Conservation (phyloP, 1,284 basidiomycete genomes). For the Singerocomus rubriflavus region DNA sequence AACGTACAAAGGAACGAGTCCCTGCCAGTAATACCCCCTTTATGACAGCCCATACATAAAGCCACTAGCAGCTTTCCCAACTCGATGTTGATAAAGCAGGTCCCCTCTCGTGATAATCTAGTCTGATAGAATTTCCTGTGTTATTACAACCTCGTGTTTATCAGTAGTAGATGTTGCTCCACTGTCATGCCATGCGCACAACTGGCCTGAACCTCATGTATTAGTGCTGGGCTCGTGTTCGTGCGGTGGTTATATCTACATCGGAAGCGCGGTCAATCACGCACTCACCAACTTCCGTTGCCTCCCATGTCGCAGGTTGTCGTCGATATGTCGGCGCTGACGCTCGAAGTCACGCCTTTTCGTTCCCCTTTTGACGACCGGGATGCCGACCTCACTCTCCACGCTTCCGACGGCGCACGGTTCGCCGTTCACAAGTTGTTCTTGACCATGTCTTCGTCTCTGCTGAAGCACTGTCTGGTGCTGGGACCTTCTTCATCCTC, state of each 20-base stretch:
- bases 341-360: constrained; percentile 26
- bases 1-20: constrained; percentile 16
- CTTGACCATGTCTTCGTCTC: constrained; percentile 29
- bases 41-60: not conserved
- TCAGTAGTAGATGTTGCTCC: constrained; percentile 17
- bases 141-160: constrained; percentile 23
- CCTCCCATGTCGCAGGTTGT: constrained; percentile 29
- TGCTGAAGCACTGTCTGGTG: constrained; percentile 27
- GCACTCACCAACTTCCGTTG: constrained; percentile 13
- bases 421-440: constrained; percentile 35
- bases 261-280: constrained; percentile 18
- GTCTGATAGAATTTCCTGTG: constrained; percentile 4
- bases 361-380: constrained; percentile 31
- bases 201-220: constrained; percentile 32
- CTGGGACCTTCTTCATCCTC: constrained; percentile 29
- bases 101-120: not conserved
- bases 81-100: not conserved
- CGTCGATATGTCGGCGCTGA: constrained; percentile 24
- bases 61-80: constrained; percentile 23
- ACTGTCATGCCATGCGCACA: constrained; percentile 24
- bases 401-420: constrained; percentile 28
- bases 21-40: constrained; percentile 1
- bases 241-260: constrained; percentile 27
- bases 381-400: constrained; percentile 33
- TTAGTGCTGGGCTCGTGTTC: constrained; percentile 13